These are phyloP conservation scores for Venturia pyrina DNA, from an alignment of 2,329 filamentous ascomycete species.

Conservation along the genomic window DNA sequence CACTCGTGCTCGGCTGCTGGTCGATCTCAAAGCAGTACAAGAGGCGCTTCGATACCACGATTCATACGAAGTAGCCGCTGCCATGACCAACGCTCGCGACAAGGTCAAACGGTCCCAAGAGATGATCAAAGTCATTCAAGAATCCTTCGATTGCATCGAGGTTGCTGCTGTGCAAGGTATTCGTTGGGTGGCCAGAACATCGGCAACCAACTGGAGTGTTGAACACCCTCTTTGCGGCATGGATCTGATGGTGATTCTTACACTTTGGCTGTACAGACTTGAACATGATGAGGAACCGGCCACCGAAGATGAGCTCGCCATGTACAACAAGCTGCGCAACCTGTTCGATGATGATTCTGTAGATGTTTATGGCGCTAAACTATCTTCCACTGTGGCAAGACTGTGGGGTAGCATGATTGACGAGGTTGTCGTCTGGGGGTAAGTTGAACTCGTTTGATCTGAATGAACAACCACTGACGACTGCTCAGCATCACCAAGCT, in stretches of 20 bases:
- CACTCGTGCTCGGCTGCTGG: slow-evolving; percentile 80
- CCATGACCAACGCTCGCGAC: slow-evolving; percentile 90
- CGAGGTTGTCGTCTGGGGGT: slow-evolving; percentile 99
- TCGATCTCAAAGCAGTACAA: slow-evolving; percentile 91
- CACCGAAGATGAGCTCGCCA: slow-evolving; percentile 70
- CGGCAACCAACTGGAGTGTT: slow-evolving; percentile 97
- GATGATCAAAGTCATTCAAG: slow-evolving; percentile 97
- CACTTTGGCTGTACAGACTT: slow-evolving; percentile 95
- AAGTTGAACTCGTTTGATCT: slow-evolving; percentile 39
- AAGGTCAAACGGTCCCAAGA: slow-evolving; percentile 90
- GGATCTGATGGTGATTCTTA: slow-evolving; percentile 96
- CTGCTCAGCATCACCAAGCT: slow-evolving; percentile 69
- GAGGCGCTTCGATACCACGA: slow-evolving; percentile 96
- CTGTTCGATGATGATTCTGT: slow-evolving; percentile 87
- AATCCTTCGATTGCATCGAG: slow-evolving; percentile 96
- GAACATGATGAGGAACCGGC: slow-evolving; percentile 96
- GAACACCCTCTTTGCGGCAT: slow-evolving; percentile 94
- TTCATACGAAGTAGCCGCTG: slow-evolving; percentile 89
- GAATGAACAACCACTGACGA: slow-evolving; percentile 1
- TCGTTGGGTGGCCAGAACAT: slow-evolving; percentile 95
- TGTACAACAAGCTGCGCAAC: slow-evolving; percentile 87
- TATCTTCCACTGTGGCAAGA: slow-evolving; percentile 90
- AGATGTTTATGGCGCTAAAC: slow-evolving; percentile 67
- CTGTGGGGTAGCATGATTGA: slow-evolving; percentile 98
- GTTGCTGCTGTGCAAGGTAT: slow-evolving; percentile 90